These are phyloP conservation scores for Apium graveolens DNA, from an alignment of 129 eudicot genomes.

Conservation along the genomic window DNA sequence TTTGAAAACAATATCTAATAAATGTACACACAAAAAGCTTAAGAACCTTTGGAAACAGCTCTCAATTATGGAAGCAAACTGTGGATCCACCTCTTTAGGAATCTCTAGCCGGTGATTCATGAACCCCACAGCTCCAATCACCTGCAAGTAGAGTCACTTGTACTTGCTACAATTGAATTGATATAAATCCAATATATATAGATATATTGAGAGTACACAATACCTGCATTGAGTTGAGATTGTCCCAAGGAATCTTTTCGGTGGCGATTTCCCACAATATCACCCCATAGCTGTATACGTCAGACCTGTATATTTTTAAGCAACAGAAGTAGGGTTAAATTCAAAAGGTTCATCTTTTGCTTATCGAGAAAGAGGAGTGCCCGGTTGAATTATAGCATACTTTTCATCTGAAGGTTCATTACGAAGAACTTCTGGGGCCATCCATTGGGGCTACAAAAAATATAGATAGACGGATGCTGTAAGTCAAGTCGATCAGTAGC, in stretches of 20 bases:
- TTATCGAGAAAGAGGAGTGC: slow-evolving; percentile 1
- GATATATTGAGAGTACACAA: slow-evolving; percentile 7
- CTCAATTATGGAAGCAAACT: slow-evolving; percentile 72
- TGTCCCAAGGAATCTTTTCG: slow-evolving; percentile 93
- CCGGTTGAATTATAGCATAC: slow-evolving; percentile 28
- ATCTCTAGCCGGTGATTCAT: slow-evolving; percentile 86
- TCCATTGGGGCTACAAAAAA: slow-evolving; percentile 90
- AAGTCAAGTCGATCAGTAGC: not conserved
- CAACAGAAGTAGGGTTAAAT: slow-evolving; percentile 10
- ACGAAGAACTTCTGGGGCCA: slow-evolving; percentile 99
- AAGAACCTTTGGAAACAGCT: slow-evolving; percentile 84
- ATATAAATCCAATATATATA: not conserved
- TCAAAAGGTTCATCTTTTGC: not conserved
- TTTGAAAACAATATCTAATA: slow-evolving; percentile 5
- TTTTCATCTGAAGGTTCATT: slow-evolving; percentile 97
- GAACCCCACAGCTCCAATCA: slow-evolving; percentile 96
- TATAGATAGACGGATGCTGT: not conserved
- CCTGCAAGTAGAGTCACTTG: slow-evolving; percentile 35
- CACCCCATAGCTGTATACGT: slow-evolving; percentile 91
- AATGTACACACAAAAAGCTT: not conserved
- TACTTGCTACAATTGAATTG: not conserved
- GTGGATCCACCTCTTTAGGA: slow-evolving; percentile 82
- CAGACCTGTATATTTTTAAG: slow-evolving; percentile 49
- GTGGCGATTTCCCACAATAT: slow-evolving; percentile 91
- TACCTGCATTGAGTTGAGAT: slow-evolving; percentile 98